Conservation (phyloP, 495 filamentous ascomycete species). For the Penicillium taxi region DNA sequence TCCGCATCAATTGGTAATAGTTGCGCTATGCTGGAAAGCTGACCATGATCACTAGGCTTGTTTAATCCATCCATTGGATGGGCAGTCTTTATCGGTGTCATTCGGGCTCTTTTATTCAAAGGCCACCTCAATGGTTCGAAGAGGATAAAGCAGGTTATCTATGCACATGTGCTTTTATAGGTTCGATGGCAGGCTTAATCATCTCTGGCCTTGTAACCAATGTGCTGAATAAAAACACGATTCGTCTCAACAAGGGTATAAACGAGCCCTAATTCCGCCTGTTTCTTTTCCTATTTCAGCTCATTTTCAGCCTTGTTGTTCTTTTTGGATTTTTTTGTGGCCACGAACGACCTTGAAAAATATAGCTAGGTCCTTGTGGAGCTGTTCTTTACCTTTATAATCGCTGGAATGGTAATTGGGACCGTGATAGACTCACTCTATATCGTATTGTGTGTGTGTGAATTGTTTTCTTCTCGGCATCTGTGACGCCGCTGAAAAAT, state of each 20-base stretch:
- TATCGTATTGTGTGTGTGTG: constrained; percentile 73
- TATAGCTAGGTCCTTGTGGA: constrained; percentile 69
- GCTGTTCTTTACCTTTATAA: constrained; percentile 68
- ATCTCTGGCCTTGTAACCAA: constrained; percentile 69
- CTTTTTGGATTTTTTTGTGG: constrained; percentile 79
- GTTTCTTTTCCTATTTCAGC: constrained; percentile 69
- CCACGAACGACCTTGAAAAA: constrained; percentile 44
- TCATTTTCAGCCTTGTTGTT: constrained; percentile 69
- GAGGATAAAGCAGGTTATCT: constrained; percentile 82
- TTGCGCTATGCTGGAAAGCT: background rate
- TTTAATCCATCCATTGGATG: constrained; percentile 90
- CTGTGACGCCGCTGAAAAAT: constrained; percentile 3
- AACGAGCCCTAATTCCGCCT: constrained; percentile 92
- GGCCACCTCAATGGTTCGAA: constrained; percentile 70
- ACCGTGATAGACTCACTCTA: constrained; percentile 83
- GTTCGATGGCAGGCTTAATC: constrained; percentile 68
- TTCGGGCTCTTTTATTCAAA: constrained; percentile 76
- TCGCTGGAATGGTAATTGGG: constrained; percentile 85
- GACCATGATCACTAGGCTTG: constrained; percentile 46
- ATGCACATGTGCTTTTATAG: constrained; percentile 80
- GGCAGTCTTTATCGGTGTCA: constrained; percentile 89
- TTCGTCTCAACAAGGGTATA: constrained; percentile 64
- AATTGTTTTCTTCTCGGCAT: background rate
- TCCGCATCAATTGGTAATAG: too few relatives aligned
- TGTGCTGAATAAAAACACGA: constrained; percentile 60